Percentiles rank a stretch among this genome's conserved stretches.
phyloP scores from a whole-genome alignment of 768 basidiomycete genomes.

The Kwoniella europaea region DNA sequence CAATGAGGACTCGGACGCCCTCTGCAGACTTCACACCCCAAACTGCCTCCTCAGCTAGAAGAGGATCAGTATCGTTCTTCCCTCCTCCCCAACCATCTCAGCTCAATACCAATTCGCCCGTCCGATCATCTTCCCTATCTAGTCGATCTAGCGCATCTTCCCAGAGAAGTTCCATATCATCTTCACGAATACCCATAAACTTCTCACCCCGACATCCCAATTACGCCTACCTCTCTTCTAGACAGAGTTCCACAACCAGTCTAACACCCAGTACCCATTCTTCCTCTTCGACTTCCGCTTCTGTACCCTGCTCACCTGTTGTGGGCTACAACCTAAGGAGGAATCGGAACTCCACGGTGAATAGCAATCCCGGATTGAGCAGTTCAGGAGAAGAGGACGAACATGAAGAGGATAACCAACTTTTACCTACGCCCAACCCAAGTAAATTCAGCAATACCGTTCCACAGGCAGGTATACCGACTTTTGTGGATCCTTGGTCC shows the following conservation, averaged over 20 bases:
- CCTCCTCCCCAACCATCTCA: slow-evolving; percentile 5
- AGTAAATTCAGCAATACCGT: neutral
- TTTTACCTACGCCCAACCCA: slow-evolving; percentile 11
- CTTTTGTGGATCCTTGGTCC: slow-evolving; percentile 24
- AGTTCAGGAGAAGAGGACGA: slow-evolving; percentile 24
- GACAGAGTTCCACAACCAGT: slow-evolving; percentile 8
- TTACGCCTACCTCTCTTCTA: neutral
- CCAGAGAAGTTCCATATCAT: slow-evolving; percentile 15
- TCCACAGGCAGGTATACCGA: neutral
- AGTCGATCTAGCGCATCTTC: slow-evolving; percentile 17
- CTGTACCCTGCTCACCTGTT: slow-evolving; percentile 9
- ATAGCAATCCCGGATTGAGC: slow-evolving; percentile 15
- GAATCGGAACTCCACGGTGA: neutral
- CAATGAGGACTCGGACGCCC: slow-evolving; percentile 6
- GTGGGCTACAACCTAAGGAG: neutral
- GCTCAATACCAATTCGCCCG: neutral
- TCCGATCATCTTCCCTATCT: slow-evolving; percentile 11
- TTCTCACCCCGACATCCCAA: slow-evolving; percentile 21
- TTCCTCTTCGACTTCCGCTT: neutral
- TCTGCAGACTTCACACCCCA: neutral
- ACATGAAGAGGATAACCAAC: slow-evolving; percentile 11
- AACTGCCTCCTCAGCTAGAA: neutral
- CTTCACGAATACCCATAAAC: slow-evolving; percentile 13
- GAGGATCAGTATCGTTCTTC: slow-evolving; percentile 22
- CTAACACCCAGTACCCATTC: neutral